Percentiles rank a stretch among this genome's conserved stretches.
phyloP scores from a whole-genome alignment of 2,329 filamentous ascomycete genomes.

The Hortaea sp. region DNA sequence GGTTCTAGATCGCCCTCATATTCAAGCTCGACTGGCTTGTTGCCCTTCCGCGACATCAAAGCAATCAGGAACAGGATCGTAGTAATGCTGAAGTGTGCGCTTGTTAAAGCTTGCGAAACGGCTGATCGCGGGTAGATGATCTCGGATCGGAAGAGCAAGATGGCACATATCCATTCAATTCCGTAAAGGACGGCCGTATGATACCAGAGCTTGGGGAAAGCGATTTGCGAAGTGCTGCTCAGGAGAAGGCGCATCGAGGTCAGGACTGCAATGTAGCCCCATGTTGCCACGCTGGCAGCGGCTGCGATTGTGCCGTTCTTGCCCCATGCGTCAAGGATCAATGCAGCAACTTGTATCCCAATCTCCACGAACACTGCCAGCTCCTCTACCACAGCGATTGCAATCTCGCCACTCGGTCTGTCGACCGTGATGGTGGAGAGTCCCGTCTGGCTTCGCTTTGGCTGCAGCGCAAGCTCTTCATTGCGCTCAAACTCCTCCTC shows the following conservation, averaged over 20 bases:
- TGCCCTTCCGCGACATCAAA: conserved; percentile 77
- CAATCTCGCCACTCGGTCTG: conserved; percentile 61
- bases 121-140: conserved; percentile 64
- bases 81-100: conserved; percentile 64
- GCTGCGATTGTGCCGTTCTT: conserved; percentile 46
- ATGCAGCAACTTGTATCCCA: conserved; percentile 54
- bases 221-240: conserved; percentile 48
- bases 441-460: conserved; percentile 42
- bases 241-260: conserved; percentile 60
- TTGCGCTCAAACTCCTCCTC: conserved; percentile 53
- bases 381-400: conserved; percentile 64
- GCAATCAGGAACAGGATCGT: conserved; percentile 67
- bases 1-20: conserved; percentile 84
- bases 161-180: conserved; percentile 65
- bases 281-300: conserved; percentile 59
- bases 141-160: conserved; percentile 74
- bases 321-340: conserved; percentile 52
- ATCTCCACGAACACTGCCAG: conserved; percentile 63
- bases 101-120: conserved; percentile 53
- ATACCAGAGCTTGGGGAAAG: conserved; percentile 75
- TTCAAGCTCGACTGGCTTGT: conserved; percentile 77
- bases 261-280: conserved; percentile 71
- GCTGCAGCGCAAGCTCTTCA: conserved; percentile 44
- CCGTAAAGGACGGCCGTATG: conserved; percentile 82
- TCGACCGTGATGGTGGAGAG: conserved; percentile 57